Conservation (phyloP, 768 basidiomycete genomes). For the Crassisporium funariophilum region DNA sequence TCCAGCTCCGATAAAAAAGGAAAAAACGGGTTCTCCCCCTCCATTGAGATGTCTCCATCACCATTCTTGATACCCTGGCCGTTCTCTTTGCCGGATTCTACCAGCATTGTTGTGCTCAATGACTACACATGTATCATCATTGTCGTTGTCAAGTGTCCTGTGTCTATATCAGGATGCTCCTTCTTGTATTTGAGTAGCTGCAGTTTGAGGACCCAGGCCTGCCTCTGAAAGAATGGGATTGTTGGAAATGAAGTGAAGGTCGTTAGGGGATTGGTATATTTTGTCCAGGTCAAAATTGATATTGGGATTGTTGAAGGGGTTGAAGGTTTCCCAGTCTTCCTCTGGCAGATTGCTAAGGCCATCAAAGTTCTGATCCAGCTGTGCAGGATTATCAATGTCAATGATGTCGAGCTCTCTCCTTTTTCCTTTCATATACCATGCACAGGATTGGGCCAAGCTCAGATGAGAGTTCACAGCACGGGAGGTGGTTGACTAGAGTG, state of each 20-base stretch:
- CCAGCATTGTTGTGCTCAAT: constrained; percentile 1
- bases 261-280: background rate
- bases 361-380: too few species aligned
- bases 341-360: too few species aligned
- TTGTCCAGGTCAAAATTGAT: background rate
- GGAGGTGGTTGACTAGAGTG: too few species aligned
- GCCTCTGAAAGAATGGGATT: background rate
- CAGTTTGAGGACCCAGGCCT: constrained; percentile 17
- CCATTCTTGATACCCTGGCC: constrained; percentile 2
- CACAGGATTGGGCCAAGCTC: background rate
- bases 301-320: background rate
- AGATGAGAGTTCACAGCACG: background rate
- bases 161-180: too few species aligned
- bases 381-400: too few species aligned
- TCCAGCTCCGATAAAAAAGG: constrained; percentile 29
- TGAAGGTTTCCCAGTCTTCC: too few species aligned
- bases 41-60: background rate
- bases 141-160: constrained; percentile 9
- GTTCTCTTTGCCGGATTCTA: background rate
- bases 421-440: constrained; percentile 12
- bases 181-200: constrained; percentile 2
- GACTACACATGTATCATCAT: constrained; percentile 6
- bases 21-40: constrained; percentile 10
- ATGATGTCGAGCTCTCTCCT: background rate
- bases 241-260: background rate